Conservation (phyloP, 1,139 yeast species). For the Eremothecium sinecaudum region DNA sequence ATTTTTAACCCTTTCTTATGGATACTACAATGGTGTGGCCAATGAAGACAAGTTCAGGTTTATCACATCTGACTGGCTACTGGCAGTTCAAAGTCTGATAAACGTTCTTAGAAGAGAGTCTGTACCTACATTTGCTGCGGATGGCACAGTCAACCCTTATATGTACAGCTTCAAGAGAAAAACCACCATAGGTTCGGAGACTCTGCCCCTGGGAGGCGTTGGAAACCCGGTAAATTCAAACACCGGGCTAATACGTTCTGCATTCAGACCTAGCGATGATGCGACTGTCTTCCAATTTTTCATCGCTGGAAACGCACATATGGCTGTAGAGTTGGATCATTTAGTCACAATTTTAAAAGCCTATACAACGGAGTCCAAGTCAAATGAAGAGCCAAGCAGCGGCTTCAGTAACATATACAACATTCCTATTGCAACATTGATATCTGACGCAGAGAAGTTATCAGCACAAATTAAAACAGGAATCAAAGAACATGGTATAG, state of each 20-base stretch:
- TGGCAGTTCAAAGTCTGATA: constrained; percentile 47
- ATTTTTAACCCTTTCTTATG: constrained; percentile 64
- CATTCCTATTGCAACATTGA: constrained; percentile 2
- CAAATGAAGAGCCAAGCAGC: not conserved
- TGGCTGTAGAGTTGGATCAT: constrained; percentile 45
- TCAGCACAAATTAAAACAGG: constrained; percentile 45
- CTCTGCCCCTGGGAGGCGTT: constrained; percentile 63
- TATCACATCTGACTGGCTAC: constrained; percentile 46
- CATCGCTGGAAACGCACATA: constrained; percentile 78
- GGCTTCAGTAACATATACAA: not conserved
- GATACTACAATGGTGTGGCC: constrained; percentile 49
- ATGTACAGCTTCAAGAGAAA: constrained; percentile 63
- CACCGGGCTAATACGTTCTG: constrained; percentile 71
- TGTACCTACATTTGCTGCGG: constrained; percentile 47
- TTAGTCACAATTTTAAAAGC: constrained; percentile 17
- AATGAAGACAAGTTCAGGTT: constrained; percentile 39
- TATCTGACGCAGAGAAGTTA: constrained; percentile 29
- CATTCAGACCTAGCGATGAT: constrained; percentile 86
- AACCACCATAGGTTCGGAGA: constrained; percentile 72
- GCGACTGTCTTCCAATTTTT: constrained; percentile 73
- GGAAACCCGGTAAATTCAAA: constrained; percentile 75
- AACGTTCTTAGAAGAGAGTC: constrained; percentile 53
- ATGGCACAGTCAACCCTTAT: constrained; percentile 44
- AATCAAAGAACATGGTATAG: constrained; percentile 53
- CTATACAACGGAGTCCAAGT: not conserved